A percentile compares a stretch with the other conserved stretches of the same genome.
These are phyloP conservation scores for Gossypium gossypioides DNA, from an alignment of 441 rosid genomes.

Conservation along the genomic window DNA sequence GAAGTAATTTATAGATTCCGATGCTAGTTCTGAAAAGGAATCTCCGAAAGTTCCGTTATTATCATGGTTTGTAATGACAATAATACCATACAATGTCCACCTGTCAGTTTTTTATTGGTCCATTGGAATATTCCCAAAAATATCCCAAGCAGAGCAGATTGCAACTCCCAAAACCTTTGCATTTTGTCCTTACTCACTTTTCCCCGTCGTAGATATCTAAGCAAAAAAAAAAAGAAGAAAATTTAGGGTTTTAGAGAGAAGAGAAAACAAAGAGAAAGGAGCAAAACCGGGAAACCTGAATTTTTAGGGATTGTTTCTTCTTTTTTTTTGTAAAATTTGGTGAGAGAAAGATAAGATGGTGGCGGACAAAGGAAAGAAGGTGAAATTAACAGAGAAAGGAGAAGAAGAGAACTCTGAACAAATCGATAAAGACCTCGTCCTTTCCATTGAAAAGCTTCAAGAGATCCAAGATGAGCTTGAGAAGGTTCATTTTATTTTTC, in stretches of 20 bases:
- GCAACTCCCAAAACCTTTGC: constrained; percentile 71
- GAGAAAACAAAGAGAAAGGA: not conserved
- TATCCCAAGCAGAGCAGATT: not conserved
- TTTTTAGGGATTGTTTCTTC: not conserved
- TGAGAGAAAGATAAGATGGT: constrained; percentile 34
- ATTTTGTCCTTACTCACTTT: constrained; percentile 14
- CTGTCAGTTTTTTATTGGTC: not conserved
- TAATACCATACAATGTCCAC: not conserved
- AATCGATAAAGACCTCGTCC: constrained; percentile 66
- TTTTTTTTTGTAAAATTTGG: not conserved
- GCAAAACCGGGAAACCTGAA: not conserved
- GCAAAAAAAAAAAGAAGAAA: not conserved
- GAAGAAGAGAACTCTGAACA: constrained; percentile 61
- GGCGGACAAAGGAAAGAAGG: constrained; percentile 72
- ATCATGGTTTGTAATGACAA: constrained; percentile 2
- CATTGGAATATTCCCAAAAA: not conserved
- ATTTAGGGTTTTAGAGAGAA: constrained; percentile 43
- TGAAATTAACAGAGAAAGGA: constrained; percentile 47
- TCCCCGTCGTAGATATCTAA: constrained; percentile 14
- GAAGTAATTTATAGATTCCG: too few relatives aligned
- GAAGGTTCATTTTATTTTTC: constrained; percentile 35
- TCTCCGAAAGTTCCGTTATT: too few relatives aligned
- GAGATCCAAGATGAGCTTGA: constrained; percentile 95
- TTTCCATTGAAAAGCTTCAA: constrained; percentile 85
- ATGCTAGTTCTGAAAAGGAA: too few relatives aligned